Base-by-base conservation (phyloP, 345 rosid genomes). In the Aquilaria malaccensis region DNA sequence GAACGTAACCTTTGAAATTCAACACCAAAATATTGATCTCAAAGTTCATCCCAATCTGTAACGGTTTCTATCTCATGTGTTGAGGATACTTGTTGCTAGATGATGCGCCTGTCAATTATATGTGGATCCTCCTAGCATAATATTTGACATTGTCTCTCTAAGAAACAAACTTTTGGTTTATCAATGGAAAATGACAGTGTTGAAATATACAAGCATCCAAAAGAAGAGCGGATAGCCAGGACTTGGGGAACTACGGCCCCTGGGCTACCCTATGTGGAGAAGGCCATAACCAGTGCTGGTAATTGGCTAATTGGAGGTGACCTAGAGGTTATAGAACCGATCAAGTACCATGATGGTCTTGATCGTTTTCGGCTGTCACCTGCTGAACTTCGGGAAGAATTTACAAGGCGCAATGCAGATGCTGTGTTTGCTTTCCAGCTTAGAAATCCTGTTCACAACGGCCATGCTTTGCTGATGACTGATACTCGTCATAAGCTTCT, bases 371-470 rank as follows among this genome's bases (percentile, higher is more conserved):
- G 99, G 61, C 71, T 94, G 64, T 94, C 99, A 2, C 99, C 99
- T 45, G 80, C 89, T 11, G 77, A 86, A 65, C 89, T 94, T 50
- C 87, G 95, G 3, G 67, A 82, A 61, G 96, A 94, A 81, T 75
- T 94, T 15, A 77, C 79, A 11, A 86, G 66, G 79, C 89, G 99
- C 68, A 80, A 85, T 29, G 97, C 99, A 0, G 99, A 94, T 78
- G 99, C 99, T 30, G 95, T 94, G 13, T 94, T 94, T 76, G 99
- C 99, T 67, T 94, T 94, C 79, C 99, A 94, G 86, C 86, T 94
- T 22, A 86, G 99, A 72, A 94, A 94, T 70, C 99, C 99, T 13
- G 99, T 94, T 15, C 99, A 94, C 65, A 94, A 94, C 67, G 99
- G 99, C 49, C 99, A 94, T 58, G 99, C 99, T 52, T 75, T 94